These are phyloP conservation scores for Pythium brachiatum DNA, from an alignment of 352 stramenopile genomes.

Conservation along the genomic window DNA sequence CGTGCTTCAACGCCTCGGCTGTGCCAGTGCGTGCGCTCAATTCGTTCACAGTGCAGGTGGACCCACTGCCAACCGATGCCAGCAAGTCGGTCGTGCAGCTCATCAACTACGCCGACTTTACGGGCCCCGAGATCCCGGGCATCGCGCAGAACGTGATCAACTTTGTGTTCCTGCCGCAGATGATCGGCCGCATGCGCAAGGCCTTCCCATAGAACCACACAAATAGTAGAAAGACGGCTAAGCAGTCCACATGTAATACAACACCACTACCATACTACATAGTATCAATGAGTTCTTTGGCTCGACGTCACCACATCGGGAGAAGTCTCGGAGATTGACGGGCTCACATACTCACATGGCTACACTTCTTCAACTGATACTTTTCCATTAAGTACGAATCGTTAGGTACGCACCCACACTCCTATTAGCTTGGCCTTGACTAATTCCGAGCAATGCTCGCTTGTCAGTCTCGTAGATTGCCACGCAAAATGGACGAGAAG, in stretches of 20 bases:
- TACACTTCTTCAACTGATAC: too few relatives aligned
- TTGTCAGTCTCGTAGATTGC: too few relatives aligned
- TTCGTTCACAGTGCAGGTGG: slow-evolving; percentile 15
- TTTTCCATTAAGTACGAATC: neutral
- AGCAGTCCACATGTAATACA: too few relatives aligned
- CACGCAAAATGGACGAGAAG: neutral
- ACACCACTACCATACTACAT: too few relatives aligned
- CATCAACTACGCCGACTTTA: slow-evolving; percentile 25
- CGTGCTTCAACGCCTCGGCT: slow-evolving; percentile 13
- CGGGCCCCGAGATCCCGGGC: slow-evolving; percentile 11
- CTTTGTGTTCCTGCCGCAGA: slow-evolving; percentile 13
- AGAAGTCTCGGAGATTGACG: too few relatives aligned
- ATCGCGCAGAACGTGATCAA: slow-evolving; percentile 9
- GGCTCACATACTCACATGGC: too few relatives aligned
- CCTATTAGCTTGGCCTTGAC: neutral
- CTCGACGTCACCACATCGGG: too few relatives aligned
- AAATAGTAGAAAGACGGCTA: neutral
- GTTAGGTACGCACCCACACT: neutral
- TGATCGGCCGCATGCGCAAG: slow-evolving; percentile 14
- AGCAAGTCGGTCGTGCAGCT: slow-evolving; percentile 10
- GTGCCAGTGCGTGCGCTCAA: slow-evolving; percentile 18
- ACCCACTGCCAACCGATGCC: neutral
- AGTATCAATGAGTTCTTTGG: too few relatives aligned
- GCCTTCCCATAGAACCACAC: slow-evolving; percentile 15
- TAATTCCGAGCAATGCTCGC: too few relatives aligned